Base-by-base conservation (phyloP, 2,329 filamentous ascomycete genomes). In the Drechslera avenae region DNA sequence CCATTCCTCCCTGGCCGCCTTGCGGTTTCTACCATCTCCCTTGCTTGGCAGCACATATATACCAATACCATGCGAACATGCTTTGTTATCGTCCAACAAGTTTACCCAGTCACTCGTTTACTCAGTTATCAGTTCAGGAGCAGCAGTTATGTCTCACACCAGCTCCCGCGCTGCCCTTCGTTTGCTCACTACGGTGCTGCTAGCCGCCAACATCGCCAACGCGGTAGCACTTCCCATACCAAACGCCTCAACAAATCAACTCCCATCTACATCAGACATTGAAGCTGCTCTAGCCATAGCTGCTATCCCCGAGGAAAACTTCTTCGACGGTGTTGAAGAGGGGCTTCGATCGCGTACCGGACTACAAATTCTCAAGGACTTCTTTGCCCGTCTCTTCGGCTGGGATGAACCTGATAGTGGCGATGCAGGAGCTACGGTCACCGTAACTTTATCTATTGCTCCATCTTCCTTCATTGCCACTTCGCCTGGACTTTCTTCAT, bases 1-100 rank as follows among this genome's bases (percentile, higher is more conserved):
- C 21, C 54, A 53, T 52, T 52, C 54, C 49, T 56, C 54, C 54
- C 54, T 56, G 32, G 33, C 49, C 49, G 49, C 32, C 40, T 39
- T 23, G 39, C 46, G 49, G 50, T 50, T 26, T 42, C 37, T 23
- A 32, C 44, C 40, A 4, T 21, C 32, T 42, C 54, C 54, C 54
- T 56, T 56, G 45, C 49, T 43, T 47, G 34, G 26, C 37, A 34
- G 2, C 17, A 32, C 52, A 56, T 56, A 56, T 56, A 56, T 50
- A 56, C 54, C 46, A 52, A 45, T 39, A 26, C 33, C 21, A 35
- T 30, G 19, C 36, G 41, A 37, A 28, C 19, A 12, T 18, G 19
- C 12, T 39, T 21, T 3, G 19, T 35, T 21, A 12, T 37, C 43
- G 41, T 33, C 39, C 21, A 46, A 26, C 33, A 41, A 31, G 33